Evolutionary conservation across 495 filamentous ascomycete species (phyloP).

Genomic region (Neurospora sublineolata): DNA sequence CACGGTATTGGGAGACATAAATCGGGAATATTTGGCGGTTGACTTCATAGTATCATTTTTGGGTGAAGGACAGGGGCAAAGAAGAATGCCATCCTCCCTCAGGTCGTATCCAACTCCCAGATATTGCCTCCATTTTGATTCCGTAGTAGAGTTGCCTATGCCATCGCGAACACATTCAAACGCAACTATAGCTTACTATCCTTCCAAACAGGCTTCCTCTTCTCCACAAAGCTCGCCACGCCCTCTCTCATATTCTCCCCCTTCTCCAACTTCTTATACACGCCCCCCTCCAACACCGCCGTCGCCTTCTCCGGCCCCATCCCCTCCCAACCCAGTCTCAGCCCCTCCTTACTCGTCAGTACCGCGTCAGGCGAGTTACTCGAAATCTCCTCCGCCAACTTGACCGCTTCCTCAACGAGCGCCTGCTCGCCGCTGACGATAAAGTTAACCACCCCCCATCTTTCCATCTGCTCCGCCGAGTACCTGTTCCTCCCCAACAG

Average conservation of each 20-base stretch:
- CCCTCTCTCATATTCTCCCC: constrained; percentile 74
- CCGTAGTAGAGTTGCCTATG: background rate
- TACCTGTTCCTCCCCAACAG: constrained; percentile 51
- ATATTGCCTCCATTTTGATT: background rate
- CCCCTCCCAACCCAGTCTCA: constrained; percentile 53
- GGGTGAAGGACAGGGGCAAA: background rate
- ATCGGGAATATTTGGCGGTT: too few species aligned
- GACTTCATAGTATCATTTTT: too few species aligned
- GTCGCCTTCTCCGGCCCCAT: constrained; percentile 54
- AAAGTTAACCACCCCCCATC: constrained; percentile 67
- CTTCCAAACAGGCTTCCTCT: constrained; percentile 58
- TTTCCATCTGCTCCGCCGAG: constrained; percentile 48
- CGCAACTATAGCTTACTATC: constrained; percentile 53
- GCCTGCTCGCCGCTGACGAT: constrained; percentile 40
- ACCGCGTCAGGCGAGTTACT: constrained; percentile 63
- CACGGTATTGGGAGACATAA: background rate
- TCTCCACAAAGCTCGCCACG: constrained; percentile 69
- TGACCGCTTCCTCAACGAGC: constrained; percentile 43
- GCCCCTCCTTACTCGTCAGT: constrained; percentile 53
- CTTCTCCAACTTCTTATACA: constrained; percentile 47
- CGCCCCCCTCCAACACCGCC: constrained; percentile 41
- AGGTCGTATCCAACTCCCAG: background rate
- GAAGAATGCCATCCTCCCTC: background rate
- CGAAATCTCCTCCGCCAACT: constrained; percentile 41
- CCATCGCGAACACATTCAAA: background rate